Conservation (phyloP, 495 filamentous ascomycete genomes). For the Antarctomyces pellizariae region DNA sequence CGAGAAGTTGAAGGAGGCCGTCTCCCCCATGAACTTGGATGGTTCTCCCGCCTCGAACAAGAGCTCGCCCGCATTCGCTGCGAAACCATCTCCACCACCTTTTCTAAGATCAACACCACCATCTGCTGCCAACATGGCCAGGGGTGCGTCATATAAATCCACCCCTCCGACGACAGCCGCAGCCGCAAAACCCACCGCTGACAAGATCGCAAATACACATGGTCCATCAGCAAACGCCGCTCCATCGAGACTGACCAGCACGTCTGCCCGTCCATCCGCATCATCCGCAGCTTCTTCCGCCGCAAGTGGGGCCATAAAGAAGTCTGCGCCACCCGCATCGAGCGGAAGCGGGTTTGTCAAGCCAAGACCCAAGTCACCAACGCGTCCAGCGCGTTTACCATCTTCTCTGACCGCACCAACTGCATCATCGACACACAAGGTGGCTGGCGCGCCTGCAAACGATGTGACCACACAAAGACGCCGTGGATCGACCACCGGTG, state of each 20-base stretch:
- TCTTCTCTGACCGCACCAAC: slow-evolving; percentile 38
- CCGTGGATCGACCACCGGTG: slow-evolving; percentile 2
- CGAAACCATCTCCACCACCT: slow-evolving; percentile 14
- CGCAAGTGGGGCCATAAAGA: slow-evolving; percentile 8
- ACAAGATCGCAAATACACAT: slow-evolving; percentile 10
- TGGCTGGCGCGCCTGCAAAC: slow-evolving; percentile 7
- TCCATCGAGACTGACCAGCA: slow-evolving; percentile 6
- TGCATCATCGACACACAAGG: slow-evolving; percentile 33
- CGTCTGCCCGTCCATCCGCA: slow-evolving; percentile 2
- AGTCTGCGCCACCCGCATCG: slow-evolving; percentile 13
- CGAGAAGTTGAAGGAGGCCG: too few relatives aligned
- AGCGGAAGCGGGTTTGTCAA: slow-evolving; percentile 24
- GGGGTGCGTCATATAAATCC: slow-evolving; percentile 3
- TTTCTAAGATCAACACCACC: slow-evolving; percentile 16
- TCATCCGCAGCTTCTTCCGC: slow-evolving; percentile 4
- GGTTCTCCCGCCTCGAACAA: too few relatives aligned
- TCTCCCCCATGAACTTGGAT: too few relatives aligned
- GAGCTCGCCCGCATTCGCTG: slow-evolving; percentile 11
- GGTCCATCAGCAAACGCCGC: slow-evolving; percentile 9
- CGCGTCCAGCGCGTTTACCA: slow-evolving; percentile 35
- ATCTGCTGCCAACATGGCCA: slow-evolving; percentile 3
- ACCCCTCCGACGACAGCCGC: slow-evolving; percentile 15
- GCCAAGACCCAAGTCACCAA: slow-evolving; percentile 39
- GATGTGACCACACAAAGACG: slow-evolving; percentile 3
- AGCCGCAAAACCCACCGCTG: slow-evolving; percentile 13